phyloP scores from a whole-genome alignment of 345 rosid species.

The sweet orange (Citrus sinensis) region DVS_A1.0 CM039162.1:29365501-29366000 shows the following conservation, averaged over 20 bases:
- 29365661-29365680: not conserved
- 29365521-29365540: constrained; percentile 81
- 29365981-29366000: not conserved
- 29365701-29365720: constrained; percentile 86
- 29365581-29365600: not conserved
- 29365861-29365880: constrained; percentile 81
- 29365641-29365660: not conserved
- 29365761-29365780: constrained; percentile 99
- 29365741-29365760: constrained; percentile 90
- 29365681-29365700: not conserved
- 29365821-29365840: constrained; percentile 71
- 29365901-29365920: constrained; percentile 96
- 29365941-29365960: not conserved
- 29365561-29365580: not conserved
- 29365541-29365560: not conserved
- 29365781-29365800: constrained; percentile 61
- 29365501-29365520: constrained; percentile 98
- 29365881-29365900: constrained; percentile 84
- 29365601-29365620: not conserved
- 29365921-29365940: constrained; percentile 79
- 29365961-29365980: not conserved
- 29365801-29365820: constrained; percentile 66
- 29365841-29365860: constrained; percentile 94
- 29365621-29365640: not conserved
- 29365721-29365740: constrained; percentile 86